Percentiles rank a stretch among this genome's conserved stretches.
Evolutionary conservation across 805 yeast species (phyloP).

Genomic region (Kazachstania africana): DNA sequence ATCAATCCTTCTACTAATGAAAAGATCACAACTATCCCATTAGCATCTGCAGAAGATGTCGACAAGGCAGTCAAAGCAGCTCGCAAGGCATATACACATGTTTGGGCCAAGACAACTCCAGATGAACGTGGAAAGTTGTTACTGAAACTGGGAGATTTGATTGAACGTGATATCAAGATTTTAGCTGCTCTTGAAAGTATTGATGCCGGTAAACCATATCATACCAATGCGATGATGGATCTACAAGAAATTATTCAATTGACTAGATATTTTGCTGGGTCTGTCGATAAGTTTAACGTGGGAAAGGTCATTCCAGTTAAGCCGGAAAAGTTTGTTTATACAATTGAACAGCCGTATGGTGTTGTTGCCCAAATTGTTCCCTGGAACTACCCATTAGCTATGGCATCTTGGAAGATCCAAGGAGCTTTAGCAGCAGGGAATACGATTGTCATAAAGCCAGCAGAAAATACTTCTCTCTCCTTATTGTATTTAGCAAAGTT

Average conservation of each 20-base stretch:
- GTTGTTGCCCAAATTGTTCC: slow-evolving; percentile 37
- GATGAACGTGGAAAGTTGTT: slow-evolving; percentile 31
- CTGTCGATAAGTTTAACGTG: slow-evolving; percentile 45
- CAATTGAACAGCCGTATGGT: slow-evolving; percentile 38
- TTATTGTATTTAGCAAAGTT: slow-evolving; percentile 30
- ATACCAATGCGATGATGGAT: slow-evolving; percentile 42
- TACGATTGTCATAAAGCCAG: slow-evolving; percentile 32
- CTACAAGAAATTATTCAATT: slow-evolving; percentile 42
- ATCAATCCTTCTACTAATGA: slow-evolving; percentile 41
- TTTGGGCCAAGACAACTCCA: slow-evolving; percentile 37
- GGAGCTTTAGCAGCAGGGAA: slow-evolving; percentile 43
- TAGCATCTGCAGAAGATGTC: slow-evolving; percentile 36
- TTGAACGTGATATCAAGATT: slow-evolving; percentile 34
- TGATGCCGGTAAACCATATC: slow-evolving; percentile 45
- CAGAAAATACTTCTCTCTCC: slow-evolving; percentile 35
- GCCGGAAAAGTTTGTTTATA: slow-evolving; percentile 38
- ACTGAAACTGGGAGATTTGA: slow-evolving; percentile 34
- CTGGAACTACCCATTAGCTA: slow-evolving; percentile 37
- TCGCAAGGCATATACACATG: slow-evolving; percentile 30
- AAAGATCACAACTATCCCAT: slow-evolving; percentile 34
- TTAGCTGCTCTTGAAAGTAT: slow-evolving; percentile 44
- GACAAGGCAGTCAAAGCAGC: slow-evolving; percentile 43
- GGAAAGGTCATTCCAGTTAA: slow-evolving; percentile 56
- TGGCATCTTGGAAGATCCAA: slow-evolving; percentile 36
- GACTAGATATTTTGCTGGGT: slow-evolving; percentile 55